phyloP scores from a whole-genome alignment of 192 early-diverging fungal species.

The Coemansia asiatica region DNA sequence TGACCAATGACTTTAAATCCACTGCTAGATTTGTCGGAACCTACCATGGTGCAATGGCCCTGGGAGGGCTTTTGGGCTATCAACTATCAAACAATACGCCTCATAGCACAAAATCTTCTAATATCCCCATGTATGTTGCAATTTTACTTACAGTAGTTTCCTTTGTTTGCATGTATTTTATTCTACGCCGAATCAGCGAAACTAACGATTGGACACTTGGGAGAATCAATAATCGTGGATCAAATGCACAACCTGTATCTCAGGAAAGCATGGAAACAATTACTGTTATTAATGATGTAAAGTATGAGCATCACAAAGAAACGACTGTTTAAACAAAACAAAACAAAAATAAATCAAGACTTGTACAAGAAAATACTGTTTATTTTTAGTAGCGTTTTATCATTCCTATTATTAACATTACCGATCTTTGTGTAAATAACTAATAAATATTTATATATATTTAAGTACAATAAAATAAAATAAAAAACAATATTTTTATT shows the following conservation, averaged over 20 bases:
- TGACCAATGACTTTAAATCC: conserved; percentile 44
- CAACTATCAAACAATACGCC: conserved; percentile 22
- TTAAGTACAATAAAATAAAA: too few species aligned
- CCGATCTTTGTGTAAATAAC: not conserved
- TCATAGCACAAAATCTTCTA: conserved; percentile 17
- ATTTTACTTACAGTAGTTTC: conserved; percentile 17
- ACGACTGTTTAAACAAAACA: not conserved
- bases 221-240: conserved; percentile 14
- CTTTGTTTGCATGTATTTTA: conserved; percentile 25
- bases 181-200: conserved; percentile 37
- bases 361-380: conserved; percentile 4
- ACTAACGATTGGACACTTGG: conserved; percentile 47
- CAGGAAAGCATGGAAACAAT: conserved; percentile 10
- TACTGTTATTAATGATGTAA: conserved; percentile 8
- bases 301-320: conserved; percentile 11
- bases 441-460: too few species aligned
- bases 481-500: not conserved
- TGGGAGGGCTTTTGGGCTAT: conserved; percentile 33
- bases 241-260: not conserved
- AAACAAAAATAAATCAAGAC: not conserved
- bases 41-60: conserved; percentile 34
- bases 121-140: conserved; percentile 28
- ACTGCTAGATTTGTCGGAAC: conserved; percentile 45
- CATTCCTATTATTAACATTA: not conserved
- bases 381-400: not conserved